phyloP scores from a whole-genome alignment of 1,284 basidiomycete species.

The Inonotus hispidus region DNA sequence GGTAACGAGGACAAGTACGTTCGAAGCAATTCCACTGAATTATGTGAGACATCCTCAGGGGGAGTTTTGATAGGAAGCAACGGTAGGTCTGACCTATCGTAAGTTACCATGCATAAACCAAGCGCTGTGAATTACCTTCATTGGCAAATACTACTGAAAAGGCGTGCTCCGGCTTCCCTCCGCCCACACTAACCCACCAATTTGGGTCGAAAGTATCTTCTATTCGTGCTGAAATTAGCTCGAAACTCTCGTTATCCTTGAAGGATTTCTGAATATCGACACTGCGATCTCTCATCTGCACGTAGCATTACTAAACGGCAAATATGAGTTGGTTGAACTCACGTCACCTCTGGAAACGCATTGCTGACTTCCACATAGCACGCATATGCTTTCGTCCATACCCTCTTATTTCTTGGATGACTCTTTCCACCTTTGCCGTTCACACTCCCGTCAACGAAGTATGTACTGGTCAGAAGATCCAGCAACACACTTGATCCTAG shows the following conservation, averaged over 20 bases:
- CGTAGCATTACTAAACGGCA: slow-evolving; percentile 20
- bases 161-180: slow-evolving; percentile 24
- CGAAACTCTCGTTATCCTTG: slow-evolving; percentile 42
- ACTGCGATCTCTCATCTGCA: slow-evolving; percentile 51
- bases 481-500: slow-evolving; percentile 66
- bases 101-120: not conserved
- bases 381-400: slow-evolving; percentile 58
- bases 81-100: slow-evolving; percentile 2
- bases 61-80: not conserved
- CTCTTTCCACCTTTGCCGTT: slow-evolving; percentile 47
- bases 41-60: not conserved
- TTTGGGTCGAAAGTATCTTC: slow-evolving; percentile 66
- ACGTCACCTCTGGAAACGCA: slow-evolving; percentile 51
- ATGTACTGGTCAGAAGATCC: slow-evolving; percentile 61
- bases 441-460: slow-evolving; percentile 35
- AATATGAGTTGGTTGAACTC: not conserved
- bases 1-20: slow-evolving; percentile 67
- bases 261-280: slow-evolving; percentile 45
- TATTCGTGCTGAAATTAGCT: slow-evolving; percentile 55
- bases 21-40: slow-evolving; percentile 41
- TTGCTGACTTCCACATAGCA: slow-evolving; percentile 67
- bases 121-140: slow-evolving; percentile 41
- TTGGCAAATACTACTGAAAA: slow-evolving; percentile 42
- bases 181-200: slow-evolving; percentile 55
- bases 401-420: slow-evolving; percentile 56